Base-by-base conservation (phyloP, 495 filamentous ascomycete genomes). In the Xylaria scruposa region DNA sequence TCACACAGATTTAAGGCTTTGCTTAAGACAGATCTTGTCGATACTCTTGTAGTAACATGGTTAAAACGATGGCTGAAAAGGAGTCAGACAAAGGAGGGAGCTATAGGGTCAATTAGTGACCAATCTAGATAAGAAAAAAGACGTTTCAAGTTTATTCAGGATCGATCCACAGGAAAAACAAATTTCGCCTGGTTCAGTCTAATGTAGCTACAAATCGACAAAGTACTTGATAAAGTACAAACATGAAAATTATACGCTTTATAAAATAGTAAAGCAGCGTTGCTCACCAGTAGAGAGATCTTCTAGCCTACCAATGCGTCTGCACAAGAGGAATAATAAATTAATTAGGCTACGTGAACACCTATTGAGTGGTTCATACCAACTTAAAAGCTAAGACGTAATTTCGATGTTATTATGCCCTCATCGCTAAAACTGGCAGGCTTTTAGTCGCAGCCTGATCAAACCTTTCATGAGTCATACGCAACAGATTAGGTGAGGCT, bases 201-300 rank as follows among this genome's bases (percentile, higher is more conserved):
- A 19, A 33, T 36, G 33, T 60, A 12, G 4, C 9, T 56, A 31
- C 12, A 3, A 31, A 17, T 17, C 4, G 24, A 31, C 13, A 31
- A 31, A 56, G 53, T 56, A 56, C 53, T 17, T 3, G 12, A 31
- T 6, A 31, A 17, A 31, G 53, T 56, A 56, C 53, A 29, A 56
- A 13, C 24, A 17, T 56, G 24, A 29, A 29, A 56, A 29, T 17
- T 56, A 17, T 31, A 26, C 53, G 26, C 29, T 56, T 7, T 31
- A 31, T 56, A 29, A 60, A 60, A 21, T 17, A 60, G 38, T 60
- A 60, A 36, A 60, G n/a, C 33, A 60, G 33, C 58, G 29, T 60
- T 60, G 33, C 12, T 21, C 12, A 21, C 58, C 53, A 56, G 13
- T 56, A 19, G 26, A 56, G 12, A 29, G 53, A 56, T 56, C 13